Evolutionary conservation across 192 early-diverging fungal genomes (phyloP), one percentile per base, ranked within the genome.

Genomic region (Radiomyces spectabilis): DNA sequence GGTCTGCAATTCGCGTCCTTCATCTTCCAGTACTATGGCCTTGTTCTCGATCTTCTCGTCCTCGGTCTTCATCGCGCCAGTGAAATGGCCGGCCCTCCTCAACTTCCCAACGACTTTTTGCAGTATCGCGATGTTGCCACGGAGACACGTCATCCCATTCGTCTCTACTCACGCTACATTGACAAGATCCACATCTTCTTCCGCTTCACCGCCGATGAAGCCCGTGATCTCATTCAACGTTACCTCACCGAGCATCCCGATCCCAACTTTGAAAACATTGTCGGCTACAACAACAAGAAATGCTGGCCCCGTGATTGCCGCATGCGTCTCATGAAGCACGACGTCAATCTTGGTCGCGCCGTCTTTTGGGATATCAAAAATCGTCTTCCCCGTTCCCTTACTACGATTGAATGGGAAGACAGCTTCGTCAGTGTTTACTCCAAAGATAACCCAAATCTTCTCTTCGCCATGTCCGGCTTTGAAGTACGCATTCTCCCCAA

Each of bases 311-410:
- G 97, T 43, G 97, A 99, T 74, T 91, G 93, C 56, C 87, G 97
- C 47, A 99, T 99, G 97, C 86, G 97, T 38, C 64, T 99, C 56
- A 95, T 99, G 91, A 94, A 94, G 76, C 93, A 93, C 71, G 97
- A 99, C 66, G 95, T 99, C 41, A 95, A 97, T 54, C 63, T 97
- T 30, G 97, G 97, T 33, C 86, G 97, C 31, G 97, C 97, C 1
- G 92, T 93, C 12, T 99, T 99, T 63, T 99, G 97, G 97, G 97
- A 99, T 59, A 92, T 99, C 66, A 95, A 95, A 69, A 97, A 97
- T 68, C 79, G 97, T 42, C 76, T 99, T 57, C 97, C 97, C 27
- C 86, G 94, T 51, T 94, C 91, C 37, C 78, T 99, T 65, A 95
- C 97, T 0, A 95, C 95, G 0, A 84, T 99, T 51, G 97, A 99